These are phyloP conservation scores for Ogataea trehalophila DNA, from an alignment of 805 yeast genomes.

Conservation along the genomic window DNA sequence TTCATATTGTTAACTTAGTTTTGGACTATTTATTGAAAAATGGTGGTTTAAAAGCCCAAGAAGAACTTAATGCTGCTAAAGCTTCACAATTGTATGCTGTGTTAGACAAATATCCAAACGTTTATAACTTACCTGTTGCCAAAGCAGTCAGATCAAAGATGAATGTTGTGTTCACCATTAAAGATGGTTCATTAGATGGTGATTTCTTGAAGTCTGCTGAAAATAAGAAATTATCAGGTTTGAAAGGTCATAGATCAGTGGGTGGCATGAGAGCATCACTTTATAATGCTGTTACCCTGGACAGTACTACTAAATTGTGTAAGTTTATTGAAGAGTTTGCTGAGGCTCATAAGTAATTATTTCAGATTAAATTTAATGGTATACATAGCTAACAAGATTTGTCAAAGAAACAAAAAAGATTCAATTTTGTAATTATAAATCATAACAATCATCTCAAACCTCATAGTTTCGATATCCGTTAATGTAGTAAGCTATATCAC, in stretches of 20 bases:
- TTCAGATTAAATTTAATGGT: neutral
- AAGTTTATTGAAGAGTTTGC: conserved; percentile 61
- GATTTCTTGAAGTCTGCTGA: conserved; percentile 66
- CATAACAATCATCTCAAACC: neutral
- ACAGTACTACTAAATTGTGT: conserved; percentile 53
- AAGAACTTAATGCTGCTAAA: conserved; percentile 53
- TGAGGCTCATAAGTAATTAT: conserved; percentile 23
- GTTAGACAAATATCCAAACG: conserved; percentile 58
- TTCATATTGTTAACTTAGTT: conserved; percentile 80
- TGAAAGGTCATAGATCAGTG: conserved; percentile 94
- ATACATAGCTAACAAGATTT: neutral
- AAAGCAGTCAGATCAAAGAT: conserved; percentile 68
- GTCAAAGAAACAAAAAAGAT: neutral
- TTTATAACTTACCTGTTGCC: conserved; percentile 65
- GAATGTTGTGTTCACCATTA: conserved; percentile 88
- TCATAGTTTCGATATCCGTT: conserved; percentile 28
- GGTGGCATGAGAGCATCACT: conserved; percentile 95
- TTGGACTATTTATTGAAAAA: conserved; percentile 51
- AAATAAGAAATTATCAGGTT: conserved; percentile 59
- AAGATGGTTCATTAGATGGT: conserved; percentile 53
- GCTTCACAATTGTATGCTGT: conserved; percentile 59
- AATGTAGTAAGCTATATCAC: conserved; percentile 62
- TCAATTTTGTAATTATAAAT: neutral
- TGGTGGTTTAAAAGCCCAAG: conserved; percentile 73
- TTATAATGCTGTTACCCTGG: conserved; percentile 76